A percentile compares a stretch with the other conserved stretches of the same genome.
Evolutionary conservation across 805 yeast genomes (phyloP).

Genomic region (Pichia insulana): DNA sequence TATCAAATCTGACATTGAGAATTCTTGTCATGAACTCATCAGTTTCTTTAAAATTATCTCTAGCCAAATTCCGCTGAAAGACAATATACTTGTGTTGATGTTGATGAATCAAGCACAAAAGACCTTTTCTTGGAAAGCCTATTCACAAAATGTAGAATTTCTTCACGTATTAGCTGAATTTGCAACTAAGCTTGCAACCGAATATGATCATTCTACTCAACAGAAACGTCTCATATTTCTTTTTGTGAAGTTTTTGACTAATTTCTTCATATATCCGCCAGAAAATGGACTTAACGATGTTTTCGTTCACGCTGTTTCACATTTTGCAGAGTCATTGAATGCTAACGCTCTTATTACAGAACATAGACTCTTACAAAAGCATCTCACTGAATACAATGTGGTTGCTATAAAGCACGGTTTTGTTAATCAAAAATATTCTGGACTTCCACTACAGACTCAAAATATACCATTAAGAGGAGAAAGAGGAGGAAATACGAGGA

Average conservation of each 20-base stretch:
- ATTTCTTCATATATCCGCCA: constrained; percentile 11
- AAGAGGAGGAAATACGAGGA: constrained; percentile 12
- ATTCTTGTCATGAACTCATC: constrained; percentile 19
- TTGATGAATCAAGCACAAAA: constrained; percentile 20
- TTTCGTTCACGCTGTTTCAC: constrained; percentile 13
- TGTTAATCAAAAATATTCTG: neutral
- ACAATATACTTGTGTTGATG: constrained; percentile 19
- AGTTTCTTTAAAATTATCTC: constrained; percentile 17
- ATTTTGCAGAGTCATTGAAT: constrained; percentile 11
- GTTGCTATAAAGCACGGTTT: constrained; percentile 3
- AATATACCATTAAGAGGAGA: neutral
- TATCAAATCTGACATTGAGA: constrained; percentile 20
- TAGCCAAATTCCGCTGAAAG: constrained; percentile 8
- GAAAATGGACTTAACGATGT: constrained; percentile 12
- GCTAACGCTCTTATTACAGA: neutral
- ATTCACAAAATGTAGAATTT: constrained; percentile 12
- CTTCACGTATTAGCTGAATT: constrained; percentile 13
- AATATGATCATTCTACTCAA: neutral
- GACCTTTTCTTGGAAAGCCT: constrained; percentile 19
- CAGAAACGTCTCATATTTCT: constrained; percentile 14
- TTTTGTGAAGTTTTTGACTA: constrained; percentile 18
- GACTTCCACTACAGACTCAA: neutral
- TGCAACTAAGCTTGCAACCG: constrained; percentile 1
- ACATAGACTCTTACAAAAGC: neutral
- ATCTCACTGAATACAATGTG: constrained; percentile 2